Conservation (phyloP, 345 rosid genomes). For the Lumnitzera racemosa region DNA sequence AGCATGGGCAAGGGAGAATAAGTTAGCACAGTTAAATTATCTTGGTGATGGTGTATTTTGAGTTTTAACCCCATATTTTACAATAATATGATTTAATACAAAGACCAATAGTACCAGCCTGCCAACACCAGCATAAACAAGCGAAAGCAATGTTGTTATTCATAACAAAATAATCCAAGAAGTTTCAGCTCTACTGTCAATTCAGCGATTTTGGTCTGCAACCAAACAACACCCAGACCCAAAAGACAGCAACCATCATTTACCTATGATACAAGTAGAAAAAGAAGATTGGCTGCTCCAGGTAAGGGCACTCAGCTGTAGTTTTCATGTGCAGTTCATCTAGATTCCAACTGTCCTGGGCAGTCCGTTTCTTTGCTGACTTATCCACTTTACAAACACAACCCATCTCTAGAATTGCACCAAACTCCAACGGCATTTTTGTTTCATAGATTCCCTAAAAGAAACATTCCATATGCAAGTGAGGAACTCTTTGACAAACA, state of each 20-base stretch:
- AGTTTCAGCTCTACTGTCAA: no score
- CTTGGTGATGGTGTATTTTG: no score
- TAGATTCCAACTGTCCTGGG: slow-evolving; percentile 78
- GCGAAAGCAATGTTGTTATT: no score
- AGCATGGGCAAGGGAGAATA: no score
- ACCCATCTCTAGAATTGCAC: slow-evolving; percentile 78
- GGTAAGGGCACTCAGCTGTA: slow-evolving; percentile 80
- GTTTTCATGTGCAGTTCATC: slow-evolving; percentile 84
- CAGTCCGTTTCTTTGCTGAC: slow-evolving; percentile 48
- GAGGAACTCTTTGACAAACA: no score
- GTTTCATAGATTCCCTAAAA: slow-evolving; percentile 87
- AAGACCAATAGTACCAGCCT: no score
- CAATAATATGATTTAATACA: no score
- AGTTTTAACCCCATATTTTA: no score
- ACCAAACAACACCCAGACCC: neutral
- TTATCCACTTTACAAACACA: slow-evolving; percentile 91
- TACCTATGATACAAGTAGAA: slow-evolving; percentile 90
- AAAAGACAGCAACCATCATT: slow-evolving; percentile 8
- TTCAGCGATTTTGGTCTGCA: neutral
- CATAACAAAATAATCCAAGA: no score
- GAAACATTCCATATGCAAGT: slow-evolving; percentile 6
- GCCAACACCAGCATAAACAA: no score
- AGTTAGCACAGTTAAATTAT: no score
- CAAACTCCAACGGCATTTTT: slow-evolving; percentile 69
- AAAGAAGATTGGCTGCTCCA: slow-evolving; percentile 67